Evolutionary conservation across 2,329 filamentous ascomycete species (phyloP), one percentile per base, ranked within the genome.

Genomic region (Colletotrichum spaethianum): DNA sequence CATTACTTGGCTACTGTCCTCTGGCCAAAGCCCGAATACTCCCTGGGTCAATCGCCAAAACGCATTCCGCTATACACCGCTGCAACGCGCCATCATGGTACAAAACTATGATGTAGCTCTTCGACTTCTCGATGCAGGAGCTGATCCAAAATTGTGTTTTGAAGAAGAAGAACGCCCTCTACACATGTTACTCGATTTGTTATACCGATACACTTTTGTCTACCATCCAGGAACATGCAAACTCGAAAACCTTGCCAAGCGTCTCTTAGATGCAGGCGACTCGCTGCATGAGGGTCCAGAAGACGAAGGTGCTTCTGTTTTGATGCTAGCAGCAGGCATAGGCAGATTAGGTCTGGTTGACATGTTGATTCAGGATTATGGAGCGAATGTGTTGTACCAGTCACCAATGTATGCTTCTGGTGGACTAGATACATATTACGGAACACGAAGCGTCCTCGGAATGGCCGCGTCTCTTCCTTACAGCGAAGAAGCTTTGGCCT

Each of bases 1-100:
- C 20, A 28, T 60, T 7, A 5, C 0, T 7, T 70, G 67, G 60
- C 18, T 65, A 3, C 9, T 70, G 12, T 20, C 20, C 20, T 65
- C 52, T 4, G 67, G 60, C 0, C 60, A 70, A 18, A n/a, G 50
- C 26, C 67, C 44, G 3, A 28, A 70, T 9, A 38, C 11, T 31
- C 33, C 33, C 16, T 11, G 8, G 23, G 36, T 2, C 8, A 1
- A 16, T n/a, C n/a, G n/a, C n/a, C n/a, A n/a, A n/a, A n/a, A n/a
- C n/a, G n/a, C n/a, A n/a, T n/a, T 1, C 9, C 18, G 28, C 18
- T 14, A 4, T 5, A 56, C 44, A 1, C 57, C 57, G 4, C 3
- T 68, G 16, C 4, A 62, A 48, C 0, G 16, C 12, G 11, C 16
- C 3, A 9, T 56, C 4, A 0, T 18, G 6, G 0, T 3, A n/a